Evolutionary conservation across 306 rosid species (phyloP), one percentile per base, ranked within the genome.

Genomic region (Erythrophleum fordii): DNA sequence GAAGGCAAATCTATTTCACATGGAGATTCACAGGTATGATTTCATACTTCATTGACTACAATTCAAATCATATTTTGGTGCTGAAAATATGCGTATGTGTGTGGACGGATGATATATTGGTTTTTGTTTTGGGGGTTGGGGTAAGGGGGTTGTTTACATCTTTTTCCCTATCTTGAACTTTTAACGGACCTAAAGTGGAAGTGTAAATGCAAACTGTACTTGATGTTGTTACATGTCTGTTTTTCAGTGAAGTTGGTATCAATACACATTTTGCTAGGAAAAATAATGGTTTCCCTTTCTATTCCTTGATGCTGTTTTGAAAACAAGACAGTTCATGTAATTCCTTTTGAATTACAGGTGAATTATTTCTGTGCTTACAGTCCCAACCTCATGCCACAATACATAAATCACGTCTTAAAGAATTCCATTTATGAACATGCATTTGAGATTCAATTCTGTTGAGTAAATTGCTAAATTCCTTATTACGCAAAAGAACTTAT

Each of bases 11-110:
- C 49, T 41, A 39, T 31, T 60, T 61, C 86, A 51, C 65, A 62
- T 51, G 86, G 87, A 82, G 90, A 89, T 90, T 69, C 88, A 37
- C 92, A 83, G 90, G 98, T 95, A 93, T 70, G 78, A 69, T 25
- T 82, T 12, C 56, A 42, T 69, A 29, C 55, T 75, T 55, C 25
- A 7, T 70, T 41, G 53, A 80, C 49, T 82, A 25, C 49, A 60
- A 28, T 79, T 76, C 75, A 65, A 46, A 69, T 39, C 44, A 49
- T 49, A 42, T 72, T 69, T 28, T 42, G 68, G 11, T 2, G 17
- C 60, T 7, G 45, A 58, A 20, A 1, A 11, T 45, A 5, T 60
- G 1, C 61, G 5, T 65, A 8, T 20, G 13, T 39, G 23, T 23
- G 58, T 14, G n/a, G 8, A 8, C 3, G 11, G 25, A 18, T 65